These are phyloP conservation scores for Clarireedia homoeocarpa DNA, from an alignment of 2,329 filamentous ascomycete species.

Conservation along the genomic window DNA sequence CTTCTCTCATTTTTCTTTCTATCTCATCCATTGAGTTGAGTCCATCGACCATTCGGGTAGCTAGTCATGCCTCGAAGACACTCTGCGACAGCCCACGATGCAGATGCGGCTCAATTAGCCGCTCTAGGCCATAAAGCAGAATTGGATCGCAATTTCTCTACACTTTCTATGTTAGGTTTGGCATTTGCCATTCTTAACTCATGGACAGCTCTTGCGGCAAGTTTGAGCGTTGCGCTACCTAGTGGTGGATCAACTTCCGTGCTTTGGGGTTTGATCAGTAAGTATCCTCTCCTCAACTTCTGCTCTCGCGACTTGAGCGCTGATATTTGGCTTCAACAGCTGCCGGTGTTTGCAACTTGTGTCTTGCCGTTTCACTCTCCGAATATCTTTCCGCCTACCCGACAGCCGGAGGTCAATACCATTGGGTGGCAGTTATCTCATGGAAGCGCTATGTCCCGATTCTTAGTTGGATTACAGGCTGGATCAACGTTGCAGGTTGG, in stretches of 20 bases:
- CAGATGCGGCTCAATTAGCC: constrained; percentile 37
- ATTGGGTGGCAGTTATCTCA: constrained; percentile 49
- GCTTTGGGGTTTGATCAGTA: constrained; percentile 58
- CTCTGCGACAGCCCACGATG: neutral
- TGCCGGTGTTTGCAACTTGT: constrained; percentile 45
- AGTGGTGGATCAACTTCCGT: constrained; percentile 64
- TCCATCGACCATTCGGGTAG: neutral
- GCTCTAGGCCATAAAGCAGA: constrained; percentile 41
- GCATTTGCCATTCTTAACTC: constrained; percentile 50
- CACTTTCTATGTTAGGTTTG: constrained; percentile 51
- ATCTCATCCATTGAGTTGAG: neutral
- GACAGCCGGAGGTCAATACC: constrained; percentile 48
- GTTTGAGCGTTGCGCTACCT: constrained; percentile 47
- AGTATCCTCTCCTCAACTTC: neutral
- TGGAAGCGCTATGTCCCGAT: constrained; percentile 37
- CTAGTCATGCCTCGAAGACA: neutral
- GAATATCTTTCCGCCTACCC: constrained; percentile 50
- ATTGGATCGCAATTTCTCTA: constrained; percentile 46
- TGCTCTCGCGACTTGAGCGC: neutral
- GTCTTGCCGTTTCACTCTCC: constrained; percentile 48
- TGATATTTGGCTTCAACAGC: constrained; percentile 17
- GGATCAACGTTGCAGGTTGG: constrained; percentile 40
- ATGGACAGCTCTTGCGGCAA: constrained; percentile 46
- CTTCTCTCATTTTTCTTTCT: neutral
- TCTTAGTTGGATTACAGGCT: constrained; percentile 38